Evolutionary conservation across 2,329 filamentous ascomycete species (phyloP).

Genomic region (Chaetomiaceae sp.): DNA sequence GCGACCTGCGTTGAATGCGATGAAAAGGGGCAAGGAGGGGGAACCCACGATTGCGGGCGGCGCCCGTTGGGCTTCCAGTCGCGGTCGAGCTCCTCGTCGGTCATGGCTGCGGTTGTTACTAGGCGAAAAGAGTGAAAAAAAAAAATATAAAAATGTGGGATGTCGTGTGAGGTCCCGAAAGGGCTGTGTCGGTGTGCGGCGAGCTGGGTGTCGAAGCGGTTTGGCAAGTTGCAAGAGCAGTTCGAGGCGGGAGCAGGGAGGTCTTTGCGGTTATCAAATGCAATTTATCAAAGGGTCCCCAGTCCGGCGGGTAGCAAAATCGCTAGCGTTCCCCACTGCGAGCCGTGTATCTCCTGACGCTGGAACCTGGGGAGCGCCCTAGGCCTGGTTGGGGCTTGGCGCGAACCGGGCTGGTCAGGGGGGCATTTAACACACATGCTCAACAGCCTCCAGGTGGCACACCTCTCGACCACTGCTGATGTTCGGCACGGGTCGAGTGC

Average conservation of each 20-base stretch:
- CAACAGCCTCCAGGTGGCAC: too few relatives aligned
- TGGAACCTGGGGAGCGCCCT: neutral
- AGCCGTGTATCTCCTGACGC: slow-evolving; percentile 15
- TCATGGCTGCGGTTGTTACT: slow-evolving; percentile 28
- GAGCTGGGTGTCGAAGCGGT: neutral
- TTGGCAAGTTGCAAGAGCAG: neutral
- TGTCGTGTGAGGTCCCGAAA: neutral
- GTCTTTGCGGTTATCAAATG: neutral
- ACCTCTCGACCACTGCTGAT: too few relatives aligned
- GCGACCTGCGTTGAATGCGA: slow-evolving; percentile 37
- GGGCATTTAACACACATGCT: too few relatives aligned
- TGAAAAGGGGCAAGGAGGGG: slow-evolving; percentile 47
- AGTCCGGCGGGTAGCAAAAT: neutral
- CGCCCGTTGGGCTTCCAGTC: slow-evolving; percentile 74
- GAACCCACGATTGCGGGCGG: slow-evolving; percentile 76
- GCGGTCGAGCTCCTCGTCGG: slow-evolving; percentile 65
- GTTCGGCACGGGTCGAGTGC: too few relatives aligned
- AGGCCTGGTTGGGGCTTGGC: slow-evolving; percentile 12
- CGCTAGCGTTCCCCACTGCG: slow-evolving; percentile 9
- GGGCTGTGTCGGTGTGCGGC: neutral
- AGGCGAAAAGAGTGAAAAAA: neutral
- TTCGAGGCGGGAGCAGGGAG: neutral
- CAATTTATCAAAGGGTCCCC: neutral
- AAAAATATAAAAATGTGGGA: neutral
- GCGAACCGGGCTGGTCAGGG: too few relatives aligned